A percentile compares a stretch with the other conserved stretches of the same genome.
phyloP scores from a whole-genome alignment of 345 rosid species.

The Melaleuca quinquenervia region DNA sequence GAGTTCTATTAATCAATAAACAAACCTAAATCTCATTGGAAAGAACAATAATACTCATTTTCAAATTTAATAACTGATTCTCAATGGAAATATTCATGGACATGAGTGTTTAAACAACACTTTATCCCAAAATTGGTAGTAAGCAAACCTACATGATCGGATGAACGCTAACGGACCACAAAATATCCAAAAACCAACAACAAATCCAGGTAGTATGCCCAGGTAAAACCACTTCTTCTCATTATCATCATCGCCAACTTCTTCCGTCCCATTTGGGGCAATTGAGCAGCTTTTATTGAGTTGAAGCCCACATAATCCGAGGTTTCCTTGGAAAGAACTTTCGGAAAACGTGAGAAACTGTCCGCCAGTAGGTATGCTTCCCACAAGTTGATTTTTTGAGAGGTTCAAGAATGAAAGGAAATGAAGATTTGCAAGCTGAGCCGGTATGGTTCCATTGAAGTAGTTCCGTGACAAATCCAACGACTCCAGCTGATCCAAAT shows the following conservation, averaged over 20 bases:
- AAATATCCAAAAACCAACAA: background rate
- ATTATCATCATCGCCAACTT: too few species aligned
- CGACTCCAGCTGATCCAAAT: too few species aligned
- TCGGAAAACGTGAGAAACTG: background rate
- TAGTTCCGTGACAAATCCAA: too few species aligned
- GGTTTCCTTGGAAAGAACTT: background rate
- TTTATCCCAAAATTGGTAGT: background rate
- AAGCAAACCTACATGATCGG: background rate
- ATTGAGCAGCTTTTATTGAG: background rate
- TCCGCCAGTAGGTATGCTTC: background rate
- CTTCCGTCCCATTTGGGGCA: background rate
- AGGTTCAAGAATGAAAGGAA: too few species aligned
- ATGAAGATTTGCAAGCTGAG: too few species aligned
- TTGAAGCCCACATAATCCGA: background rate
- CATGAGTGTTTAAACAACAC: background rate
- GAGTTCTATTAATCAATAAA: background rate
- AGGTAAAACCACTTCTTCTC: background rate
- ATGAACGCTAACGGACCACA: background rate
- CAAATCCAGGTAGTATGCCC: background rate
- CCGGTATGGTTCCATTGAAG: too few species aligned
- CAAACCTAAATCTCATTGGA: background rate
- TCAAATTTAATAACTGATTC: background rate
- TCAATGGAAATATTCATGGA: background rate
- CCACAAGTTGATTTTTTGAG: too few species aligned
- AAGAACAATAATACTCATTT: background rate